phyloP scores from a whole-genome alignment of 2,329 filamentous ascomycete species.

The Penicillium sp. region DNA sequence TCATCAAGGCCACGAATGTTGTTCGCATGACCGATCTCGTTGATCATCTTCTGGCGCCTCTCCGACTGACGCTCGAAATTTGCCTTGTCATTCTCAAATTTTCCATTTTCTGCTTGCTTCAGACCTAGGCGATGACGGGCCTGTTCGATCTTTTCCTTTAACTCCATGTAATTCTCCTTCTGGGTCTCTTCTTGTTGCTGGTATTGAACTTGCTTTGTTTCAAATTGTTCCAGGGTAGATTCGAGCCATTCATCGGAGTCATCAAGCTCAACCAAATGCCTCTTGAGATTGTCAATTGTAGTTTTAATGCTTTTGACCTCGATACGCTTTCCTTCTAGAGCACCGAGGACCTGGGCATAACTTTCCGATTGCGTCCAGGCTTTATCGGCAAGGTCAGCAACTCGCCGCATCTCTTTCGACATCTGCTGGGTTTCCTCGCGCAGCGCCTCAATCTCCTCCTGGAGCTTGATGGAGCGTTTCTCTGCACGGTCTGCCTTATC shows the following conservation, averaged over 20 bases:
- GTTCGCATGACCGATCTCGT: conserved; percentile 73
- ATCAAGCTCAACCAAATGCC: conserved; percentile 72
- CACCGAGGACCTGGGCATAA: conserved; percentile 72
- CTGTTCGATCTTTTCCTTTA: conserved; percentile 56
- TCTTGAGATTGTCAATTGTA: conserved; percentile 68
- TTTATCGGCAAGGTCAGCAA: conserved; percentile 57
- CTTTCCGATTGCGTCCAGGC: conserved; percentile 73
- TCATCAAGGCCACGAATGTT: conserved; percentile 83
- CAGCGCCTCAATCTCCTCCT: conserved; percentile 61
- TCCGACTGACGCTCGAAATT: conserved; percentile 80
- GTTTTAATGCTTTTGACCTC: conserved; percentile 70
- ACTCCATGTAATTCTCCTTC: conserved; percentile 64
- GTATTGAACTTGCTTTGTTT: conserved; percentile 69
- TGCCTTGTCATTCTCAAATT: conserved; percentile 80
- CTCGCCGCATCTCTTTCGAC: conserved; percentile 46
- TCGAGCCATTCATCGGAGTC: conserved; percentile 78
- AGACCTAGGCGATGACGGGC: conserved; percentile 44
- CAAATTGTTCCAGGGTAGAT: conserved; percentile 72
- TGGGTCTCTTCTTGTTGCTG: conserved; percentile 64
- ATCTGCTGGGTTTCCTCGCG: conserved; percentile 64
- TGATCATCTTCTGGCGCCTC: conserved; percentile 71
- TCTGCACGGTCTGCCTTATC: conserved; percentile 74
- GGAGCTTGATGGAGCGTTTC: conserved; percentile 65
- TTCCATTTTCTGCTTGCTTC: conserved; percentile 59
- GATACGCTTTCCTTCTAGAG: conserved; percentile 74